These are phyloP conservation scores for Microstroma glucosiphilum DNA, from an alignment of 1,284 basidiomycete genomes.

Conservation along the genomic window DNA sequence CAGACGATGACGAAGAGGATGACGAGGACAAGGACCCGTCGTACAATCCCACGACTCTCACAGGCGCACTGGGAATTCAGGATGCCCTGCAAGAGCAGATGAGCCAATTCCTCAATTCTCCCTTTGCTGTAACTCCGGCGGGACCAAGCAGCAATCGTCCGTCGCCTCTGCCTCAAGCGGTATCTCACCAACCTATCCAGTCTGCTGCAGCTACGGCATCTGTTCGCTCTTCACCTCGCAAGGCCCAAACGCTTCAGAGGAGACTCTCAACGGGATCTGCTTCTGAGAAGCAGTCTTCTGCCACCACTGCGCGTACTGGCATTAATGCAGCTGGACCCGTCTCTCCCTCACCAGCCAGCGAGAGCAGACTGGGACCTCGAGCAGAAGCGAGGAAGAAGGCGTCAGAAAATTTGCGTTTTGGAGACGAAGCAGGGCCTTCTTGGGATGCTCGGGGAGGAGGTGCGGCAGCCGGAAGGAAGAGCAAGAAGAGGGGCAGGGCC, in stretches of 20 bases:
- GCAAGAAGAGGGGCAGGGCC: too few relatives aligned
- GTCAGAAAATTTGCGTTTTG: too few relatives aligned
- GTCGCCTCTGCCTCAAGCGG: neutral
- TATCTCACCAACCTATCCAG: neutral
- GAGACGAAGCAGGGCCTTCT: too few relatives aligned
- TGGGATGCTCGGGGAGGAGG: too few relatives aligned
- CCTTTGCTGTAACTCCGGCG: neutral
- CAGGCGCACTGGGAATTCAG: neutral
- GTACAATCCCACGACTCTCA: neutral
- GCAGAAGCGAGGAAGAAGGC: too few relatives aligned
- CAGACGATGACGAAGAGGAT: slow-evolving; percentile 7
- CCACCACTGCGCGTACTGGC: too few relatives aligned
- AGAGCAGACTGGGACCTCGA: too few relatives aligned
- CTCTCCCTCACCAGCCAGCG: too few relatives aligned
- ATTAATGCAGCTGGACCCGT: too few relatives aligned
- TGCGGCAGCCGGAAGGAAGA: too few relatives aligned
- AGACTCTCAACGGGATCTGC: neutral
- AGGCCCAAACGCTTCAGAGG: neutral
- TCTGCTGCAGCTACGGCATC: neutral
- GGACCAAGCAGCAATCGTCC: neutral
- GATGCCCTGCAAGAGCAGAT: slow-evolving; percentile 3
- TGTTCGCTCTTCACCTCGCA: neutral
- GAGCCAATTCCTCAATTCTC: neutral
- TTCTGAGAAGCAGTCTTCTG: too few relatives aligned
- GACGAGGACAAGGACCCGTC: slow-evolving; percentile 7